A percentile compares a stretch with the other conserved stretches of the same genome.
Evolutionary conservation across 495 filamentous ascomycete genomes (phyloP).

Genomic region (Aspergillus sparsus): DNA sequence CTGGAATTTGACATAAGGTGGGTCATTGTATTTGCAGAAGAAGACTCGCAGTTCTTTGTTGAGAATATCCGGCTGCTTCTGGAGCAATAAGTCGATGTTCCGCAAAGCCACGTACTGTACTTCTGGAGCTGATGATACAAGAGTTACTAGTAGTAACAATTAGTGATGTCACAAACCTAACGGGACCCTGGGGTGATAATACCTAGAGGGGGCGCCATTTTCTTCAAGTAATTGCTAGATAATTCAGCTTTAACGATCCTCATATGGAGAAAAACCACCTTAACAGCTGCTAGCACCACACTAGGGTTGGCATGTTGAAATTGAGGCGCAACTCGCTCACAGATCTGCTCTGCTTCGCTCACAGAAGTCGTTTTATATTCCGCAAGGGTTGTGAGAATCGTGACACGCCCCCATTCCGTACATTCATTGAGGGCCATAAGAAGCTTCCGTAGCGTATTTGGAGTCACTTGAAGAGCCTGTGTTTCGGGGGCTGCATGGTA

Average conservation of each 20-base stretch:
- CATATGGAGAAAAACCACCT: slow-evolving; percentile 98
- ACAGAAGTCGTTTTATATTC: slow-evolving; percentile 84
- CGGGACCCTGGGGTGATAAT: slow-evolving; percentile 23
- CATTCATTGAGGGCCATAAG: slow-evolving; percentile 97
- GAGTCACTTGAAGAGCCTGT: slow-evolving; percentile 76
- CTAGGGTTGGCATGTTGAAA: slow-evolving; percentile 99
- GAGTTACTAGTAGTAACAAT: slow-evolving; percentile 63
- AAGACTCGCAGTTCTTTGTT: slow-evolving; percentile 97
- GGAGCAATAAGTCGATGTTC: slow-evolving; percentile 93
- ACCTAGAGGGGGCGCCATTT: slow-evolving; percentile 98
- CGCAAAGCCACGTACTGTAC: slow-evolving; percentile 96
- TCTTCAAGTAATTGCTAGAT: slow-evolving; percentile 81
- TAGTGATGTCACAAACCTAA: slow-evolving; percentile 16
- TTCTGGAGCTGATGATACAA: slow-evolving; percentile 93
- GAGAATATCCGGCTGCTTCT: slow-evolving; percentile 93
- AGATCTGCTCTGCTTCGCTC: slow-evolving; percentile 98
- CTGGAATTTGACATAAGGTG: slow-evolving; percentile 94
- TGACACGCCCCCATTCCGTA: slow-evolving; percentile 98
- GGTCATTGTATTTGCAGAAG: slow-evolving; percentile 99
- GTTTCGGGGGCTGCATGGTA: slow-evolving; percentile 88
- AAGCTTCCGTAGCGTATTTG: slow-evolving; percentile 84
- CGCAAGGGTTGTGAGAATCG: slow-evolving; percentile 85
- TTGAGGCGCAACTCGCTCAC: slow-evolving; percentile 91
- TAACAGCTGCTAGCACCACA: slow-evolving; percentile 94
- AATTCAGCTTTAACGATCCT: slow-evolving; percentile 75